These are phyloP conservation scores for Populus nigra DNA, from an alignment of 345 rosid species.

Conservation along the genomic window DNA sequence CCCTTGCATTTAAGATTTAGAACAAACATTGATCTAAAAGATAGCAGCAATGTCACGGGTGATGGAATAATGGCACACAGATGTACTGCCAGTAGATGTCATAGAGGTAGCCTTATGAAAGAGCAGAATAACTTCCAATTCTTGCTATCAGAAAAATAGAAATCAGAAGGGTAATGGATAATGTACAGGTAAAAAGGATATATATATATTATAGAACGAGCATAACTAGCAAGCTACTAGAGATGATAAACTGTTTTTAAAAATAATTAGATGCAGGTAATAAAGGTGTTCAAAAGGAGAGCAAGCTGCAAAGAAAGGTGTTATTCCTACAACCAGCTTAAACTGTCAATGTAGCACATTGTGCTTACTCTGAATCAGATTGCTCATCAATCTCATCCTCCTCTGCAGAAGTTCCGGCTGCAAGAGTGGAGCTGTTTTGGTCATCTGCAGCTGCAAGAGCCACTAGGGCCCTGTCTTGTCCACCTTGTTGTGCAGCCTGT, in stretches of 20 bases:
- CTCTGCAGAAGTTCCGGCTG: constrained; percentile 44
- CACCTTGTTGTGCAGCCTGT: constrained; percentile 52
- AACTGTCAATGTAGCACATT: constrained; percentile 1
- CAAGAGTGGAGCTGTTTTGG: constrained; percentile 43
- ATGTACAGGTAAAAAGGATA: not conserved
- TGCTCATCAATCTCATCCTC: constrained; percentile 76
- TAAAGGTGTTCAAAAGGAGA: not conserved
- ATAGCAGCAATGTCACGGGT: not conserved
- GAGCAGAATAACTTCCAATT: not conserved
- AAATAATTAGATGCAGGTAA: not conserved
- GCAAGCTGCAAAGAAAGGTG: not conserved
- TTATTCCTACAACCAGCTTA: not conserved
- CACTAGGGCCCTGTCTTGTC: constrained; percentile 64
- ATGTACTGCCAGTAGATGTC: not conserved
- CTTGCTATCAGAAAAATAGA: not conserved
- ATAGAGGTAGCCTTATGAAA: not conserved
- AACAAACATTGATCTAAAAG: not conserved
- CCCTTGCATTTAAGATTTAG: not conserved
- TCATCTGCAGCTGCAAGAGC: constrained; percentile 52
- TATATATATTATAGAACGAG: not conserved
- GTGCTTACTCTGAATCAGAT: constrained; percentile 84
- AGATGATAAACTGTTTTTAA: not conserved
- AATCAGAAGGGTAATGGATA: not conserved
- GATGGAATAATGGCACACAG: not conserved
- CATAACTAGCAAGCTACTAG: not conserved